Base-by-base conservation (phyloP, 148 eudicot genomes). In the Vaccinium corymbosum region DNA sequence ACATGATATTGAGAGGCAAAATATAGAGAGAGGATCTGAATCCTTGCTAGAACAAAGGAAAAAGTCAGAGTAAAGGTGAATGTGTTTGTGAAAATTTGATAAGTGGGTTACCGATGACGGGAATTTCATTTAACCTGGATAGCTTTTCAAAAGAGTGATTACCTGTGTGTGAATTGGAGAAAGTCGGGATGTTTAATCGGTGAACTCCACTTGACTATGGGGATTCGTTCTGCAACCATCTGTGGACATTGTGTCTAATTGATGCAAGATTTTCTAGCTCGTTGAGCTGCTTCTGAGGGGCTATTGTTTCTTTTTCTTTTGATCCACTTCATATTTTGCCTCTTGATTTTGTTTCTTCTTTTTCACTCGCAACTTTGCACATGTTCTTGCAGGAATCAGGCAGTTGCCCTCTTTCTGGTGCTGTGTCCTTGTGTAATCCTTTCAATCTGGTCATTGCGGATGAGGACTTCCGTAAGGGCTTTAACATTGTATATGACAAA, bases 391-490 rank as follows among this genome's bases (percentile, higher is more conserved):
- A 97, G 98, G 98, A 93, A 89, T 90, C 98, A 51, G 82, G 80
- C 75, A 85, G 87, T 59, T 92, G 98, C 86, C 88, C 88, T 70
- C 94, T 97, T 83, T 87, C 98, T 82, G 99, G 99, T 50, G 99
- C 98, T 13, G 94, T 93, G 85, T 93, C 98, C 79, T 86, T 97
- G 88, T 97, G 99, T 88, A 97, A 94, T 88, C 99, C 99, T 71
- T 97, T 97, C 92, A 91, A 97, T 87, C 90, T 97, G 82, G 94
- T 94, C 78, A 87, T 94, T 83, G 97, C 99, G 70, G 95, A 94
- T 88, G 97, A 94, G 89, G 95, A 97, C 84, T 94, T 97, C 81
- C 95, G 74, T 59, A 93, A 94, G 86, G 99, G 99, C 68, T 97
- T 97, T 83, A 97, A 97, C 87, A 92, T 85, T 83, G 83, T 92